phyloP scores from a whole-genome alignment of 192 early-diverging fungal genomes.

The Gonapodya sp. region DNA sequence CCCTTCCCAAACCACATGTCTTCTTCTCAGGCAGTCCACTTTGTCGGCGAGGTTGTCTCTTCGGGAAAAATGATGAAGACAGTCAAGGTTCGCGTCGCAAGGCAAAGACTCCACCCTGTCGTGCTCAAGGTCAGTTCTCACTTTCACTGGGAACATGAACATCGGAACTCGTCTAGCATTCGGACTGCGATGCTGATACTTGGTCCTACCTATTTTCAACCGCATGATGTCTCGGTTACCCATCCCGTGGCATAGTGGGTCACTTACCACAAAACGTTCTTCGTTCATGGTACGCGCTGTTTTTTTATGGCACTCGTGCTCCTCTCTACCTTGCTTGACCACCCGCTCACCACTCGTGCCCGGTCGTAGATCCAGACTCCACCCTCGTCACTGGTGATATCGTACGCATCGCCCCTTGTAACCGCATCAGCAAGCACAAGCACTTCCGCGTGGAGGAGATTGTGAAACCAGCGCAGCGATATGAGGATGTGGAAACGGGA shows the following conservation, averaged over 20 bases:
- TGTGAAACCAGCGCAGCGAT: background rate
- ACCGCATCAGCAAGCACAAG: constrained; percentile 6
- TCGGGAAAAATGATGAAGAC: constrained; percentile 1
- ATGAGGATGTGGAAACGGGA: background rate
- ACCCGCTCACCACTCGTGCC: background rate
- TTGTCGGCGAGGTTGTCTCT: background rate
- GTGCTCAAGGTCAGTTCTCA: background rate
- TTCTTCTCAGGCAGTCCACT: no score
- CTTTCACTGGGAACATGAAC: no score
- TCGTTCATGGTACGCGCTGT: background rate
- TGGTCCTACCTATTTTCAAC: background rate
- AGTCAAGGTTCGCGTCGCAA: background rate
- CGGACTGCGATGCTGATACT: background rate
- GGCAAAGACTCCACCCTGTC: constrained; percentile 5
- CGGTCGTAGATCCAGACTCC: background rate
- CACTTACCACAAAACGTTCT: constrained; percentile 2
- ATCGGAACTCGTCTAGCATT: no score
- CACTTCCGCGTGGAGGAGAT: constrained; percentile 5
- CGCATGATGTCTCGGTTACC: background rate
- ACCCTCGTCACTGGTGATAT: background rate
- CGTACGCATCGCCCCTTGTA: background rate
- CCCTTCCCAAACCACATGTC: no score
- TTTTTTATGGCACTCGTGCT: background rate
- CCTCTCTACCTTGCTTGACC: background rate
- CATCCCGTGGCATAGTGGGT: background rate